phyloP scores from a whole-genome alignment of 768 basidiomycete species.

The Phaffia australis region DNA sequence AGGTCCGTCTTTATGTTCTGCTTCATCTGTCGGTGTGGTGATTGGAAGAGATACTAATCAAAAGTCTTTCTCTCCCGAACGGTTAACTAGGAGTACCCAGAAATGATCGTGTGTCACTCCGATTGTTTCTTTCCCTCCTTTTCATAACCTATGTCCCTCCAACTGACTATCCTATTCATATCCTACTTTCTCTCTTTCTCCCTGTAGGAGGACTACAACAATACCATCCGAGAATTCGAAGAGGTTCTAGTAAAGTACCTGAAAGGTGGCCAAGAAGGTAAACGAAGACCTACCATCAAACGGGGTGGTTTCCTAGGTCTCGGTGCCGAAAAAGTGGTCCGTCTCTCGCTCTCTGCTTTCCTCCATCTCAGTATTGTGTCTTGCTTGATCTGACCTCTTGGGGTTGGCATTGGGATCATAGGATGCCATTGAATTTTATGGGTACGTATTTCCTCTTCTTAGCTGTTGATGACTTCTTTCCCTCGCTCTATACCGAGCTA shows the following conservation, averaged over 20 bases:
- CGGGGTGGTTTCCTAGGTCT: constrained; percentile 70
- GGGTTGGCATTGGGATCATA: constrained; percentile 10
- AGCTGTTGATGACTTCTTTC: not conserved
- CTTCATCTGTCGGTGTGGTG: not conserved
- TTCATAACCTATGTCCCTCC: constrained; percentile 36
- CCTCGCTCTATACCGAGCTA: not conserved
- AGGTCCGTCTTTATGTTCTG: not conserved
- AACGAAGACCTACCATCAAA: constrained; percentile 67
- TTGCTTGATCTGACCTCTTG: not conserved
- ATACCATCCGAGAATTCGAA: constrained; percentile 88
- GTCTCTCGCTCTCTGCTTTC: not conserved
- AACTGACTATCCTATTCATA: constrained; percentile 75
- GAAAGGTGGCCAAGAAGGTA: constrained; percentile 59
- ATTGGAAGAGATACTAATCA: not conserved
- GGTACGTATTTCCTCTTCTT: constrained; percentile 46
- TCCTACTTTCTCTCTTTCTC: constrained; percentile 39
- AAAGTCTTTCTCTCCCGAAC: not conserved
- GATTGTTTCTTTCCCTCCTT: constrained; percentile 49
- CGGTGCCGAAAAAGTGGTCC: constrained; percentile 60
- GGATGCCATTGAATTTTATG: constrained; percentile 91
- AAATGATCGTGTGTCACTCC: not conserved
- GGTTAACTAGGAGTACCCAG: not conserved
- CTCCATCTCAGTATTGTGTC: not conserved
- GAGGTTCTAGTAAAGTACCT: constrained; percentile 78
- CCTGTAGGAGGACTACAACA: constrained; percentile 44